A percentile compares a stretch with the other conserved stretches of the same genome.
These are phyloP conservation scores for Suillus alpinus DNA, from an alignment of 768 basidiomycete genomes.

Conservation along the genomic window DNA sequence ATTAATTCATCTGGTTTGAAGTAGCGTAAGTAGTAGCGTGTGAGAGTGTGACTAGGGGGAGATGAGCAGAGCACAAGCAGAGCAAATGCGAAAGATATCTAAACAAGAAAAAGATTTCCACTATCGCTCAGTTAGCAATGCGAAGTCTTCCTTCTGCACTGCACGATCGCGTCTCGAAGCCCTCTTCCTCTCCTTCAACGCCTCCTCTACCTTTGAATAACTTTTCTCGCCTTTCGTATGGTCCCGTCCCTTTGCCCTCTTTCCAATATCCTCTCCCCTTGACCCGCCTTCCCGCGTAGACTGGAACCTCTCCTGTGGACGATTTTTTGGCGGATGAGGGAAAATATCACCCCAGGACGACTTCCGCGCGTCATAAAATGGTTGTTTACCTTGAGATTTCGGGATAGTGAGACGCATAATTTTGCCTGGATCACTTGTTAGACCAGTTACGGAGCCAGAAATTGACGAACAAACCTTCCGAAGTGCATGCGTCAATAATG, in stretches of 20 bases:
- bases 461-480: conserved; percentile 53
- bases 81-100: background rate
- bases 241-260: conserved; percentile 33
- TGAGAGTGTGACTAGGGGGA: background rate
- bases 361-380: conserved; percentile 93
- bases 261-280: conserved; percentile 59
- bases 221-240: conserved; percentile 22
- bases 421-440: conserved; percentile 54
- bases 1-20: background rate
- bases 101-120: background rate
- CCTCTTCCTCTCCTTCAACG: conserved; percentile 38
- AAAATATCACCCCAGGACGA: conserved; percentile 93
- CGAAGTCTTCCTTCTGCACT: background rate
- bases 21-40: background rate
- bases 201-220: conserved; percentile 29
- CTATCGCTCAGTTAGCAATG: conserved; percentile 1
- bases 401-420: conserved; percentile 91
- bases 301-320: conserved; percentile 61
- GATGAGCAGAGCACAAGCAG: background rate
- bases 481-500: conserved; percentile 83
- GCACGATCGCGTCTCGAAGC: conserved; percentile 16
- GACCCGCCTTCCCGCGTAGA: conserved; percentile 25
- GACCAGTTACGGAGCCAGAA: conserved; percentile 1
- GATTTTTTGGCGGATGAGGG: conserved; percentile 83
- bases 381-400: conserved; percentile 93